Evolutionary conservation across 192 early-diverging fungal species (phyloP), one percentile per base, ranked within the genome.

Genomic region (Kappamyces sp.): DNA sequence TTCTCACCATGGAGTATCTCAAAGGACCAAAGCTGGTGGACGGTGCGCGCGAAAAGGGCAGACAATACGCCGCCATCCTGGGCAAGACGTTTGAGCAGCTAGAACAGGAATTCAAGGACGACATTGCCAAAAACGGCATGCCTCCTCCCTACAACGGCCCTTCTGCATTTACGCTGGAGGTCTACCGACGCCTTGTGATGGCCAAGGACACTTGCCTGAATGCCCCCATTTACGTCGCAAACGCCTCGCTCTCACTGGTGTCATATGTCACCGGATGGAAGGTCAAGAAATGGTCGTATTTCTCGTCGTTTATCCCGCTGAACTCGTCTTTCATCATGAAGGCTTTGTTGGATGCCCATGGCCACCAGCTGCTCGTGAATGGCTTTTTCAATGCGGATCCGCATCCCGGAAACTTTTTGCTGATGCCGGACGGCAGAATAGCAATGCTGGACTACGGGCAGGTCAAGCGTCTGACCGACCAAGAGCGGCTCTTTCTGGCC

Each of bases 341-440:
- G 32, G 40, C 63, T 11, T 45, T 70, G 4, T 22, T 66, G 4
- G 31, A 58, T 7, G 60, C 63, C 30, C 69, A 67, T 32, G 69
- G 69, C 9, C 49, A 70, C 12, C 64, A 70, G 47, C 38, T 70
- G 8, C 30, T 70, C 5, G 51, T 70, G 29, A 57, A 70, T 49
- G 69, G 69, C n/a, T 43, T 66, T n/a, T 63, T 66, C 48, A 62
- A 70, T 34, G 64, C 45, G 1, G 69, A 70, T 45, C 57, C 61
- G 29, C 69, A 70, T 49, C 69, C 69, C 5, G 69, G 69, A 9
- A 70, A 70, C 47, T 52, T 70, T n/a, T 40, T 66, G 5, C 55
- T 70, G 5, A 42, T 63, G 3, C 39, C 47, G 1, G 57, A 70
- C 41, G 69, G 69, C 4, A 49, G 65, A 4, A 57, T 70, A 30